A percentile compares a stretch with the other conserved stretches of the same genome.
Conservation (phyloP, 305 asterid species). For the Andrographis paniculata region DNA sequence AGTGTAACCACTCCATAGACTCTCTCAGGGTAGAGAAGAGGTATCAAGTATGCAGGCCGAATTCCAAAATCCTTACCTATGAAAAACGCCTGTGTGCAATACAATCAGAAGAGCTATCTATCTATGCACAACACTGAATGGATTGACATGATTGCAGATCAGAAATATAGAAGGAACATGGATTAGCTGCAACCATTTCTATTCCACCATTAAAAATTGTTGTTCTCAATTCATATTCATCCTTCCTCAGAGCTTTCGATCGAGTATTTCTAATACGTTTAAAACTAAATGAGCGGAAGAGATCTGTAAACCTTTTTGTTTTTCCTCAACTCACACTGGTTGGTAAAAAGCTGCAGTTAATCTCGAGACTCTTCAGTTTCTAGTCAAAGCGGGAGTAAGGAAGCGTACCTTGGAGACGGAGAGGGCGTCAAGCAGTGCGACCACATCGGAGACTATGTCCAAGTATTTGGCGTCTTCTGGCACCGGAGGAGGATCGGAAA, state of each 20-base stretch:
- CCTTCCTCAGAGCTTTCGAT: too few species aligned
- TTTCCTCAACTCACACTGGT: too few species aligned
- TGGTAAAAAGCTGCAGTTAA: background rate
- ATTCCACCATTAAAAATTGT: too few species aligned
- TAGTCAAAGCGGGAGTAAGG: background rate
- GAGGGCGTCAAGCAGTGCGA: conserved; percentile 33
- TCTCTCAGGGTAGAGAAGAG: conserved; percentile 29
- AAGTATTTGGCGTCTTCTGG: conserved; percentile 29
- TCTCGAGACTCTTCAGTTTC: too few species aligned
- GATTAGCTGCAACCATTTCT: too few species aligned
- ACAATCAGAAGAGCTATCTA: background rate
- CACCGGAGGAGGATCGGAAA: conserved; percentile 36
- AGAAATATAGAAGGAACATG: too few species aligned
- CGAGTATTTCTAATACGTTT: too few species aligned
- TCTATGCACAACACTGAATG: too few species aligned
- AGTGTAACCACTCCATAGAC: conserved; percentile 29
- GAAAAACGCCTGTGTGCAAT: conserved; percentile 21
- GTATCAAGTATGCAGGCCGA: conserved; percentile 21
- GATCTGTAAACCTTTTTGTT: too few species aligned
- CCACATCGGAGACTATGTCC: conserved; percentile 38
- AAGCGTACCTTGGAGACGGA: conserved; percentile 22
- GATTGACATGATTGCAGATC: too few species aligned
- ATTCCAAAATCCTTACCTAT: conserved; percentile 37
- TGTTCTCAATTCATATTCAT: too few species aligned
- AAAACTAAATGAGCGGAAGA: too few species aligned